These are phyloP conservation scores for Phoma sp. DNA, from an alignment of 2,329 filamentous ascomycete genomes.

Conservation along the genomic window DNA sequence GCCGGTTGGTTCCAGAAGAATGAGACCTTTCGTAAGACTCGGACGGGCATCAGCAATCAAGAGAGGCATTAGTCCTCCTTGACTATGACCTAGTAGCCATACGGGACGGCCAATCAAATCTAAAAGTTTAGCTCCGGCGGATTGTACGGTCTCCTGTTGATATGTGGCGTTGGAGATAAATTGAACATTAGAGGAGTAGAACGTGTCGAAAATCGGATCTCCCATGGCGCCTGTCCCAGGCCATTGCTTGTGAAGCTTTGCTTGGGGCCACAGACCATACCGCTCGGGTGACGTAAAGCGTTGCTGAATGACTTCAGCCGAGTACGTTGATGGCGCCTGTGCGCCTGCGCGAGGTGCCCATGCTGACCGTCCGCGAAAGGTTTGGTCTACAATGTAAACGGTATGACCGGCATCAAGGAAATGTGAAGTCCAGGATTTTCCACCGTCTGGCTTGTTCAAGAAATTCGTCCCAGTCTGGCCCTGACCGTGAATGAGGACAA, in stretches of 20 bases:
- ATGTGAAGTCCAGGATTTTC: conserved; percentile 57
- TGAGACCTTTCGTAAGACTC: conserved; percentile 45
- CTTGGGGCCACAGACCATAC: conserved; percentile 48
- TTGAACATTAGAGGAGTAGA: neutral
- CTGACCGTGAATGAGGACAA: conserved; percentile 21
- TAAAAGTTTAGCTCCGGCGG: no score
- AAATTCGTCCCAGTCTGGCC: conserved; percentile 32
- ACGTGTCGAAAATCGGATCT: neutral
- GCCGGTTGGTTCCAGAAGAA: conserved; percentile 61
- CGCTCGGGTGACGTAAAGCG: conserved; percentile 10
- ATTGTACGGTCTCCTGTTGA: no score
- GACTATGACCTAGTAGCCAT: no score
- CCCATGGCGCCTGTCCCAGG: conserved; percentile 26
- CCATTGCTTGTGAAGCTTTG: conserved; percentile 54
- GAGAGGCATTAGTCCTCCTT: no score
- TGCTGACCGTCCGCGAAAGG: conserved; percentile 53
- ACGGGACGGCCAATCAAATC: no score
- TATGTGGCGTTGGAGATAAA: no score
- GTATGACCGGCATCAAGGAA: conserved; percentile 56
- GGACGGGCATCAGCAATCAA: no score
- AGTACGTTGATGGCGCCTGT: neutral
- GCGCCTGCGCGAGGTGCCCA: conserved; percentile 27
- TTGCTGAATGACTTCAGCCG: conserved; percentile 1
- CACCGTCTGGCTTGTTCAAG: conserved; percentile 55
- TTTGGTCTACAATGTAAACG: conserved; percentile 57